phyloP scores from a whole-genome alignment of 2,329 filamentous ascomycete genomes.

The Neopestalotiopsis clavispora region DNA sequence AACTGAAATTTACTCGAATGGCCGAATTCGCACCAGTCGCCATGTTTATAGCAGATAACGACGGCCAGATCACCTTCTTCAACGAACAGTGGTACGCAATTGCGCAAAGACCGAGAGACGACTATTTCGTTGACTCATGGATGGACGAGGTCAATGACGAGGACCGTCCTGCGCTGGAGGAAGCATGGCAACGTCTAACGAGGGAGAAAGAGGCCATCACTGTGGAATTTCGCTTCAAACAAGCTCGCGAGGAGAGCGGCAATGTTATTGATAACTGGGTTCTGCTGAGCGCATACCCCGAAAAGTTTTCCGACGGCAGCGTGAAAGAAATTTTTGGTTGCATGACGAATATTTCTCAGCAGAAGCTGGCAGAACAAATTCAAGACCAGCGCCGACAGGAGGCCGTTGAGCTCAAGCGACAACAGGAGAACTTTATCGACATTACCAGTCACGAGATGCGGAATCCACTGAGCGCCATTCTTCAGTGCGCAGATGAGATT shows the following conservation, averaged over 20 bases:
- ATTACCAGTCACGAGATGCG: conserved; percentile 79
- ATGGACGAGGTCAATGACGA: conserved; percentile 74
- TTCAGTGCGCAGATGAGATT: conserved; percentile 80
- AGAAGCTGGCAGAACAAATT: conserved; percentile 83
- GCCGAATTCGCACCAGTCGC: conserved; percentile 84
- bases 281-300: conserved; percentile 76
- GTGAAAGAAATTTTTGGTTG: conserved; percentile 80
- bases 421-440: conserved; percentile 75
- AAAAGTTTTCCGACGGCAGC: conserved; percentile 65
- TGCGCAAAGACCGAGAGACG: conserved; percentile 63
- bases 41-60: conserved; percentile 80
- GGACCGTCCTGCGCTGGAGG: conserved; percentile 63
- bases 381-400: conserved; percentile 80
- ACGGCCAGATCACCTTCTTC: conserved; percentile 76
- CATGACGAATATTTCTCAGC: conserved; percentile 83
- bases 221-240: conserved; percentile 77
- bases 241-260: conserved; percentile 64
- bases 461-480: conserved; percentile 75
- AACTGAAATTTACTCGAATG: conserved; percentile 83
- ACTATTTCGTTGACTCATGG: conserved; percentile 67
- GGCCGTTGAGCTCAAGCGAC: conserved; percentile 78
- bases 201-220: conserved; percentile 67
- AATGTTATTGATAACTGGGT: conserved; percentile 75
- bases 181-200: conserved; percentile 67
- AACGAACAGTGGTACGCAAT: conserved; percentile 83